These are phyloP conservation scores for Medicago truncatula DNA, from an alignment of 306 rosid species.

Conservation along the genomic window DNA sequence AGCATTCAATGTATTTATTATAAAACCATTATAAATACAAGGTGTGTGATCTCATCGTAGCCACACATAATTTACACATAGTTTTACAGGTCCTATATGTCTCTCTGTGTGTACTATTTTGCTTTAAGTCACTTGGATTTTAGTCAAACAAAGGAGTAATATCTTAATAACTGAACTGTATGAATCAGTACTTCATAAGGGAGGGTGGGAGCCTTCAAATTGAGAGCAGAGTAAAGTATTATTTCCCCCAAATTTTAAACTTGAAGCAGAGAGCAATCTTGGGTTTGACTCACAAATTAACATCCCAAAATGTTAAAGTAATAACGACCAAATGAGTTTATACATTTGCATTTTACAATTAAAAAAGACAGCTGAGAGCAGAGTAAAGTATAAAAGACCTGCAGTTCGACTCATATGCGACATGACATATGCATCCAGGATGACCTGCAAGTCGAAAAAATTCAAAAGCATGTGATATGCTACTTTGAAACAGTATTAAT, in stretches of 20 bases:
- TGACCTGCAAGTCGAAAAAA: conserved; percentile 58
- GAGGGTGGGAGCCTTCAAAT: conserved; percentile 25
- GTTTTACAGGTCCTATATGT: too few species aligned
- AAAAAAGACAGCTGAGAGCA: conserved; percentile 32
- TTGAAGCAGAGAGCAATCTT: conserved; percentile 19
- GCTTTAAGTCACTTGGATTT: too few species aligned
- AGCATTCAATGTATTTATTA: too few species aligned
- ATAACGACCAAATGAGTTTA: conserved; percentile 17
- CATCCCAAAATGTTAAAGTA: conserved; percentile 30
- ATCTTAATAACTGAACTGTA: too few species aligned
- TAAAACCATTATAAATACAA: too few species aligned
- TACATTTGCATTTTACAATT: conserved; percentile 1
- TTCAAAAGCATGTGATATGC: conserved; percentile 27
- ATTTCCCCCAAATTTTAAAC: conserved; percentile 34
- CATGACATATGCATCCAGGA: conserved; percentile 90
- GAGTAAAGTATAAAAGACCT: conserved; percentile 59
- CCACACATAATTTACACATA: too few species aligned
- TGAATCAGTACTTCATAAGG: neutral
- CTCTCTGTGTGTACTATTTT: too few species aligned
- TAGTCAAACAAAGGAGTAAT: too few species aligned
- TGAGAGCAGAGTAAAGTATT: neutral
- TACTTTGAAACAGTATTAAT: conserved; percentile 30
- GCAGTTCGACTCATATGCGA: conserved; percentile 74
- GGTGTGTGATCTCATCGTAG: too few species aligned
- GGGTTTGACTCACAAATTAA: conserved; percentile 27